Percentiles rank a stretch among this genome's conserved stretches.
phyloP scores from a whole-genome alignment of 768 basidiomycete species.

The Termitomyces sp. region DNA sequence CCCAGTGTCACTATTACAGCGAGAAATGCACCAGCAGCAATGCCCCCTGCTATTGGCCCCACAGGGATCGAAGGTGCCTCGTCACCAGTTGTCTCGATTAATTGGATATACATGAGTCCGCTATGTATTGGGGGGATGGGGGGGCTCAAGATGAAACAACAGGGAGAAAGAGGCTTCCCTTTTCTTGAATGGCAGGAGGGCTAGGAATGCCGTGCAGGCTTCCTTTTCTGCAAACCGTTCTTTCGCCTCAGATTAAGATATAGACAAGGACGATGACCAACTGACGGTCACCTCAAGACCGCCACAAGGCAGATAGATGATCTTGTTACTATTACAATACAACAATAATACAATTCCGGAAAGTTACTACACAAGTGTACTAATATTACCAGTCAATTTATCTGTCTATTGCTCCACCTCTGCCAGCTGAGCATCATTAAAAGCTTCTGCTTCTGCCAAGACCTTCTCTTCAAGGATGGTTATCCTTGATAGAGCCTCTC shows the following conservation, averaged over 20 bases:
- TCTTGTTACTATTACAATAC: constrained; percentile 1
- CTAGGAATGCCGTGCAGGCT: constrained; percentile 3
- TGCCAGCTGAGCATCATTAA: constrained; percentile 72
- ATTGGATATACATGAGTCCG: constrained; percentile 10
- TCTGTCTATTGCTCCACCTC: constrained; percentile 43
- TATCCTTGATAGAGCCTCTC: constrained; percentile 54
- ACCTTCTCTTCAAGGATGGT: constrained; percentile 75
- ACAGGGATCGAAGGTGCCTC: constrained; percentile 29
- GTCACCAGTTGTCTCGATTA: not conserved
- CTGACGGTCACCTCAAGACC: not conserved
- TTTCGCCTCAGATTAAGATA: constrained; percentile 8
- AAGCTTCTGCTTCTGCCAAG: constrained; percentile 77
- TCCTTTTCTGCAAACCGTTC: not conserved
- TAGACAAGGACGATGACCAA: constrained; percentile 1
- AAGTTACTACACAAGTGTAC: constrained; percentile 12
- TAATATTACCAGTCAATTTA: constrained; percentile 10
- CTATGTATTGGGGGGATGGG: not conserved
- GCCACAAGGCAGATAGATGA: constrained; percentile 1
- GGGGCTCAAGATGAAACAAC: not conserved
- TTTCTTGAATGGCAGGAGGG: constrained; percentile 2
- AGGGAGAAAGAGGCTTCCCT: not conserved
- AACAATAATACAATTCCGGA: constrained; percentile 10
- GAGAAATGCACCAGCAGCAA: constrained; percentile 39
- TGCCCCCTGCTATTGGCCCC: constrained; percentile 45
- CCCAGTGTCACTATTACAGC: constrained; percentile 34